Evolutionary conservation across 208 protist species (phyloP).

Genomic region (Endotrypanum monterogeii): DNA sequence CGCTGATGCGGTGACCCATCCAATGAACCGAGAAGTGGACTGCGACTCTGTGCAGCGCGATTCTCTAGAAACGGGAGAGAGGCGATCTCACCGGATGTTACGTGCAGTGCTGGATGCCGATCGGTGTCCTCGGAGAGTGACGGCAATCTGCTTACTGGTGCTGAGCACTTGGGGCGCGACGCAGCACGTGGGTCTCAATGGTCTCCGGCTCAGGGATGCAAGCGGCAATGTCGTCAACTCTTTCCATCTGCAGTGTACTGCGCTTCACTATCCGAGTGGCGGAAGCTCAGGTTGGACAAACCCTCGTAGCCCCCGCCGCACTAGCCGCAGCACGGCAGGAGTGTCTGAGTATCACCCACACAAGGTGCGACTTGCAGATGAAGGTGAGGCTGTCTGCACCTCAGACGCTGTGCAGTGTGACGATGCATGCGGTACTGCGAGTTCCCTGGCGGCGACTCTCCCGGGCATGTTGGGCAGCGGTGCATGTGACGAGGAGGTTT

Average conservation of each 20-base stretch:
- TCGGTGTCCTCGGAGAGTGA: conserved; percentile 40
- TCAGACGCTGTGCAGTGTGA: neutral
- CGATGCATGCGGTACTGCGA: neutral
- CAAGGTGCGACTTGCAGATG: neutral
- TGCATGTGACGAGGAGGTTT: neutral
- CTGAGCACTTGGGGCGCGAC: conserved; percentile 76
- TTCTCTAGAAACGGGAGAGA: neutral
- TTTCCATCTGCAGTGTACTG: conserved; percentile 23
- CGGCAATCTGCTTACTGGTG: conserved; percentile 54
- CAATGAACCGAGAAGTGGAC: neutral
- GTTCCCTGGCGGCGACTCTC: neutral
- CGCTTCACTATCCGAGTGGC: conserved; percentile 50
- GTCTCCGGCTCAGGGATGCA: conserved; percentile 63
- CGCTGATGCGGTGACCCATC: neutral
- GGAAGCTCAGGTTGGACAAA: conserved; percentile 1
- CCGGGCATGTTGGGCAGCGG: neutral
- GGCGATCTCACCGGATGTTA: neutral
- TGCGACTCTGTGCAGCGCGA: neutral
- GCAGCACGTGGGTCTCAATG: conserved; percentile 51
- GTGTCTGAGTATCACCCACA: neutral
- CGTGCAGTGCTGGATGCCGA: conserved; percentile 10
- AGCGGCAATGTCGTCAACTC: conserved; percentile 37
- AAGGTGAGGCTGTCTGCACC: neutral
- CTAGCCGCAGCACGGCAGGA: neutral
- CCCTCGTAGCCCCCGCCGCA: neutral